Evolutionary conservation across 1,139 yeast species (phyloP).

Genomic region (Suhomyces maxii): DNA sequence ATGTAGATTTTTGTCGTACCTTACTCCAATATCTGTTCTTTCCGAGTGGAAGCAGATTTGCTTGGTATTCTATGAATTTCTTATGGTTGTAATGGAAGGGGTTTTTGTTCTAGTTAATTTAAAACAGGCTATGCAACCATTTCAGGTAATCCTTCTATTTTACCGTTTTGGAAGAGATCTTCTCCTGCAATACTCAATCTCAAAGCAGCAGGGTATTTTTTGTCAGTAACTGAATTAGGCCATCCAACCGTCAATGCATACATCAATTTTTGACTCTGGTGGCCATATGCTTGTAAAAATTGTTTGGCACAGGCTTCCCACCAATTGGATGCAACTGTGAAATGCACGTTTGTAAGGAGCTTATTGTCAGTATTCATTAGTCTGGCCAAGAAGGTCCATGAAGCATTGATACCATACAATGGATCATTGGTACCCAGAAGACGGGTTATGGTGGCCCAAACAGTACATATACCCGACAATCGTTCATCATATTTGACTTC

Average conservation of each 20-base stretch:
- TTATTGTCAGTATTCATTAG: conserved; percentile 55
- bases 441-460: conserved; percentile 74
- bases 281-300: conserved; percentile 58
- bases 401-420: conserved; percentile 34
- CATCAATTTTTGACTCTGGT: conserved; percentile 68
- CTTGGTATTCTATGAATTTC: too few species aligned
- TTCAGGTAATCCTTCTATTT: conserved; percentile 47
- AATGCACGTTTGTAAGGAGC: conserved; percentile 66
- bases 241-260: conserved; percentile 44
- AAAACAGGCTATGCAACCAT: conserved; percentile 41
- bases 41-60: too few species aligned
- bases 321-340: conserved; percentile 75
- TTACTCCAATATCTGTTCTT: too few species aligned
- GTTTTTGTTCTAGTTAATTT: too few species aligned
- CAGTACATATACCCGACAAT: conserved; percentile 78
- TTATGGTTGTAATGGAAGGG: too few species aligned
- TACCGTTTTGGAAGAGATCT: conserved; percentile 59
- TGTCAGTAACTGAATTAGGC: conserved; percentile 49
- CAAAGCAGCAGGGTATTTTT: conserved; percentile 72
- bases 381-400: conserved; percentile 81
- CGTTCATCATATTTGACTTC: conserved; percentile 78
- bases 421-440: conserved; percentile 20
- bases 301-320: conserved; percentile 81
- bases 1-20: too few species aligned
- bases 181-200: conserved; percentile 74